Percentiles rank a stretch among this genome's conserved stretches.
These are phyloP conservation scores for Umbellularia californica DNA, from an alignment of 164 flowering plant species.

Conservation along the genomic window DNA sequence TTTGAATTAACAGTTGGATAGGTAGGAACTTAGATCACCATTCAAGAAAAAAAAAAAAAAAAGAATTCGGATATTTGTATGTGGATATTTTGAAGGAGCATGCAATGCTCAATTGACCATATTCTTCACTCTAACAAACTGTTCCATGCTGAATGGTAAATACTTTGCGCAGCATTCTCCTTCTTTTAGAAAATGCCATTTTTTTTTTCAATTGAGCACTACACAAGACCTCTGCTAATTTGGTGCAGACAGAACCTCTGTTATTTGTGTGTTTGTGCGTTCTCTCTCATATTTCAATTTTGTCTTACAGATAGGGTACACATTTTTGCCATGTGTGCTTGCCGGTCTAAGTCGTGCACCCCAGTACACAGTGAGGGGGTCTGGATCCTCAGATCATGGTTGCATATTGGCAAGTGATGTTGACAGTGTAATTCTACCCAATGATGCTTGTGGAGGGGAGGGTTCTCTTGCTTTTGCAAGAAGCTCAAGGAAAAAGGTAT, in stretches of 20 bases:
- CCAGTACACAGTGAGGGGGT: conserved; percentile 43
- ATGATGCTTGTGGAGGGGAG: conserved; percentile 78
- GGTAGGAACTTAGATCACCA: too few species aligned
- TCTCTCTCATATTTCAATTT: conserved; percentile 3
- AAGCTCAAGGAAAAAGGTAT: conserved; percentile 45
- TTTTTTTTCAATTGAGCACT: too few species aligned
- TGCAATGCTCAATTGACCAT: too few species aligned
- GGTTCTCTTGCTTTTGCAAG: conserved; percentile 75
- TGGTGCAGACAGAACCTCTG: neutral
- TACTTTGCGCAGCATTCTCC: too few species aligned
- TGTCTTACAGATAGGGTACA: conserved; percentile 62
- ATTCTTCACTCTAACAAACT: neutral
- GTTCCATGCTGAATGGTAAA: neutral
- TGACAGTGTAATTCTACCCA: conserved; percentile 72
- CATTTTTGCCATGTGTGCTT: conserved; percentile 89
- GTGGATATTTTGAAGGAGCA: too few species aligned
- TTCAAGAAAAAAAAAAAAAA: too few species aligned
- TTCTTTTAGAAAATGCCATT: neutral
- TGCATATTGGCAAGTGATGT: conserved; percentile 63
- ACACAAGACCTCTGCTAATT: too few species aligned
- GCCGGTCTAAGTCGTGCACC: conserved; percentile 85
- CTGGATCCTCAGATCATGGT: conserved; percentile 25
- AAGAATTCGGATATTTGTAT: too few species aligned
- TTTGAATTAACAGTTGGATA: too few species aligned
- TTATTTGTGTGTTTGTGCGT: too few species aligned